Evolutionary conservation across 1,139 yeast genomes (phyloP), one percentile per base, ranked within the genome.

Genomic region (Debaryomycetaceae sp.): DNA sequence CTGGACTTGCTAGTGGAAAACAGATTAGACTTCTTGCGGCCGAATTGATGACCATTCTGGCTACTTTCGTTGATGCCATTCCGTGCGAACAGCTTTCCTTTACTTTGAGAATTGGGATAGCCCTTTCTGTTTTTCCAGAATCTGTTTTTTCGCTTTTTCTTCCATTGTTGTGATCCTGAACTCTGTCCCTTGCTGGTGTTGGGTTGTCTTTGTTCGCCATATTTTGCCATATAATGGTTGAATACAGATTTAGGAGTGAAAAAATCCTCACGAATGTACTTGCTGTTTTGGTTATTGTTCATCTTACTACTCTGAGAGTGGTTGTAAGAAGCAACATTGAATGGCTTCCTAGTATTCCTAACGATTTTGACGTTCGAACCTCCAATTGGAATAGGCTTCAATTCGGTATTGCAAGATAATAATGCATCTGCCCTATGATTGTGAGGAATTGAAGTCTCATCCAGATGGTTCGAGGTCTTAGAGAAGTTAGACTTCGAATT

Each of bases 221-320:
- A 81, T 53, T 84, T 84, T 53, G 81, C 88, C 84, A 84, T 77
- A 57, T 84, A 84, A 54, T 82, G 84, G 50, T 79, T 80, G 54
- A 82, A 79, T 5, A 82, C 85, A 24, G 90, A 81, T 48, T 84
- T 86, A 1, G 95, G 95, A 2, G 95, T 85, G 58, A 84, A 85
- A 53, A 76, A 83, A 57, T 85, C 91, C 52, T 82, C 85, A 47
- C 91, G 73, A 54, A 78, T 80, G 57, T 80, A 84, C 37, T 61
- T 63, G 41, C 52, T 58, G 40, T 49, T 47, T 43, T 51, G 51
- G 42, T 49, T 55, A 38, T 54, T 58, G 38, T 50, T 51, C 22
- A 53, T 57, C 49, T 63, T 67, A 29, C 68, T 64, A 24, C 42
- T 41, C 5, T 46, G 42, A 59, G 64, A 74, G 69, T 59, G 83